Evolutionary conservation across 441 rosid species (phyloP), one percentile per base, ranked within the genome.

Genomic region (Dalechampia spathulata): DNA sequence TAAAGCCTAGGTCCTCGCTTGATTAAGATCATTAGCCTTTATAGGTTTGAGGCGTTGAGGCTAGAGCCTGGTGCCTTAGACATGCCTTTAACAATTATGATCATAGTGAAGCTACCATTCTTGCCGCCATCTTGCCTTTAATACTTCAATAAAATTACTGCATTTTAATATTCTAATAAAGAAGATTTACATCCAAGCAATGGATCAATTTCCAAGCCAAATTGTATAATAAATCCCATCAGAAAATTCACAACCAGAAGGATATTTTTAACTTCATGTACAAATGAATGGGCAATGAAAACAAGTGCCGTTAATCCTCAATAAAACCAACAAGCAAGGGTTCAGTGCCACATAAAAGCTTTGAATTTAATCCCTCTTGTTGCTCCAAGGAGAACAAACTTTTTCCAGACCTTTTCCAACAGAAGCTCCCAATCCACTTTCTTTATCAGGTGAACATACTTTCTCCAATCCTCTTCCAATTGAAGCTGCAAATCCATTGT

Each of bases 391-490:
- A 62, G 74, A 14, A 57, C 81, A 78, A 46, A 78, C 70, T 57
- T 77, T 82, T 37, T 80, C 83, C 38, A 84, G 55, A 49, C 74
- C 73, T 47, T 57, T 63, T 32, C 83, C 86, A 22, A 82, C 27
- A 19, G 65, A 61, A 51, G 69, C 66, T 44, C 69, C 60, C n/a
- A 83, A 64, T 27, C 85, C 81, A 39, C 57, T 66, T 50, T 73
- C 75, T 57, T 74, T 69, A 65, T 67, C 59, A 2, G 71, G 70
- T 13, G 78, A 65, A 7, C 60, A 53, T 10, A 76, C 65, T 58
- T 73, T 85, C 36, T 81, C 85, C 46, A 85, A 53, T 45, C 72
- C 71, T 53, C 62, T 61, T 15, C 83, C 87, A 22, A 81, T 23
- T 23, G 64, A 58, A 41, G 72, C 71, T 57, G 67, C 67, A 22